Percentiles rank a stretch among this genome's conserved stretches.
Conservation (phyloP, 768 basidiomycete genomes). For the Boletus vinaceobasis region DNA sequence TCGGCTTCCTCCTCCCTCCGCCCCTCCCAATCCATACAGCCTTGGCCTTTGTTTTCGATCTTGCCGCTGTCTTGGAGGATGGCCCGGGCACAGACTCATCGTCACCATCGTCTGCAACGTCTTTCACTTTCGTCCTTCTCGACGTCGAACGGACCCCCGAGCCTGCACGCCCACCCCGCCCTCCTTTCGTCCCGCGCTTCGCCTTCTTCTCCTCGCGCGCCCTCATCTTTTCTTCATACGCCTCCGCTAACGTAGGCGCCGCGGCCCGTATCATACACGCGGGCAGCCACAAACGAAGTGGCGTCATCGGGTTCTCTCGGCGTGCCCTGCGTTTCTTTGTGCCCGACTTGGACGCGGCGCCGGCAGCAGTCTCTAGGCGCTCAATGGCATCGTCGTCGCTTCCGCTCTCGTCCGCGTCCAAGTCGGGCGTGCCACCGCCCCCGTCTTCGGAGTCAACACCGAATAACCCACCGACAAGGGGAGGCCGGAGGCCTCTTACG, state of each 20-base stretch:
- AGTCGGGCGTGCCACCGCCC: constrained; percentile 26
- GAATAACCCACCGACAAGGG: constrained; percentile 35
- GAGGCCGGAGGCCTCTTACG: constrained; percentile 57
- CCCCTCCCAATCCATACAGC: not conserved
- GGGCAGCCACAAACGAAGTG: constrained; percentile 76
- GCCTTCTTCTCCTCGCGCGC: constrained; percentile 46
- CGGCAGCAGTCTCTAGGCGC: constrained; percentile 27
- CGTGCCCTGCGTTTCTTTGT: constrained; percentile 23
- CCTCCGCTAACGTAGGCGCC: constrained; percentile 60
- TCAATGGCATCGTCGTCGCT: constrained; percentile 36
- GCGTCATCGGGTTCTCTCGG: constrained; percentile 42
- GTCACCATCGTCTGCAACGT: not conserved
- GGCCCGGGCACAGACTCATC: not conserved
- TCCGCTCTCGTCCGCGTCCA: constrained; percentile 42
- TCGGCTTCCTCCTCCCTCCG: constrained; percentile 17
- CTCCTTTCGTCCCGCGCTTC: constrained; percentile 20
- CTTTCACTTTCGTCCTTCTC: not conserved
- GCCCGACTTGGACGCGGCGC: constrained; percentile 16
- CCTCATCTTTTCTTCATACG: constrained; percentile 55
- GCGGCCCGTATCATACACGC: constrained; percentile 70
- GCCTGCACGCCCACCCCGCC: constrained; percentile 2
- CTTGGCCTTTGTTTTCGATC: constrained; percentile 11
- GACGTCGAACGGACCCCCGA: not conserved
- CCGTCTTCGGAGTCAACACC: constrained; percentile 47
- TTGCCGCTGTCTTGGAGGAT: constrained; percentile 1